Base-by-base conservation (phyloP, 371 early-diverging fungal species). In the Actinomortierella wolfii region DNA sequence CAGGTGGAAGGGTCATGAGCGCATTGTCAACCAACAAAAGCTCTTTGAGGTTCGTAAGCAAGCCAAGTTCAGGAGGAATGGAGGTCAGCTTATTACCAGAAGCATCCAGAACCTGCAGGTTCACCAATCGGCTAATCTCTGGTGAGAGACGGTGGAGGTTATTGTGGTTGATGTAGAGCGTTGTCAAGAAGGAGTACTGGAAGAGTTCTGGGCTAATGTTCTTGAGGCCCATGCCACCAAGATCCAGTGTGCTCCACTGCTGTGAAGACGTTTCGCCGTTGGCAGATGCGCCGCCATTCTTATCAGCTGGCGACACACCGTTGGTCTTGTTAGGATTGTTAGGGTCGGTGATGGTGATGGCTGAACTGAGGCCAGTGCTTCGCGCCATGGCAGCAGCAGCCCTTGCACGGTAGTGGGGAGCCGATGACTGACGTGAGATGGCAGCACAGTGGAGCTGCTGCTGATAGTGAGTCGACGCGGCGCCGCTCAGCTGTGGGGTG, bases 161-260 rank as follows among this genome's bases (percentile, higher is more conserved):
- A 85, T 98, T 98, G 83, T 98, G 95, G 73, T 94, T 95, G 65
- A 98, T 80, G 68, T 96, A 97, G 8, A 98, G 88, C 24, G 87
- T 86, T 15, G 96, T 96, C 56, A 98, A 76, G 76, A 97, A 97
- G 0, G 68, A 54, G 70, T 95, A 98, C 5, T 75, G 76, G 74
- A 94, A 96, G 45, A 96, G 69, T 18, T 88, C 83, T 15, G 79
- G 59, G 25, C 90, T 82, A 2, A 97, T 76, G 51, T 90, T 92
- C 67, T 90, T 89, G 23, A 97, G 83, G 4, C 86, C 89, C 94
- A 97, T 94, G 26, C 97, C 97, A 25, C 96, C 95, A 65, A 97
- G 78, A 78, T 97, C 97, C 25, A 97, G 68, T 1, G 84, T 84
- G 3, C 91, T 88, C 96, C 96, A 97, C 26, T 79, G 78, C 42